Base-by-base conservation (phyloP, 805 yeast species). In the Jamesozyma gamospora region DNA sequence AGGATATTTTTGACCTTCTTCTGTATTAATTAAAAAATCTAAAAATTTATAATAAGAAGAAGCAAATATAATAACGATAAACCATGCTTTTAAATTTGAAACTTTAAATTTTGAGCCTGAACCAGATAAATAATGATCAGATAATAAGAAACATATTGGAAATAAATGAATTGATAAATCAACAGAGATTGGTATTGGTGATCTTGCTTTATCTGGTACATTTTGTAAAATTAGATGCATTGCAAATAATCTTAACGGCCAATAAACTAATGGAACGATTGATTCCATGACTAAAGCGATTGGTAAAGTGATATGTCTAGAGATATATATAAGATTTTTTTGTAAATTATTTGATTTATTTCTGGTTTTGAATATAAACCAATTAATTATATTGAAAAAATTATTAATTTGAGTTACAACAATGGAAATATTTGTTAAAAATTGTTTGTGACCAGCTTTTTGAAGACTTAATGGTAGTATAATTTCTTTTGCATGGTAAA, bases 391-490 rank as follows among this genome's bases (percentile, higher is more conserved):
- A 17, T 72, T 72, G 28, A 69, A 32, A 13, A 51, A 34, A 41
- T 65, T 68, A 43, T 70, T 68, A 33, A 69, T 41, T 9, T 75
- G 47, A 2, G 82, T 70, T 14, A 70, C 51, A 1, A 60, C 51
- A 26, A 79, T 65, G 8, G 81, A 71, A n/a, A 80, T 50, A 52
- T 79, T 81, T 4, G 92, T 82, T 37, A 82, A 64, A 53, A 82
- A 82, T 52, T 82, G 90, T 60, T 70, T 71, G 41, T 74, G 82
- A 2, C 90, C 90, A 1, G 78, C 90, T 17, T 61, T 56, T 2
- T 52, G 63, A 21, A 81, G 57, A 28, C 59, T 63, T 1, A 59
- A 63, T 1, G 87, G 86, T 19, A 82, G 58, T 12, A 52, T 33
- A 11, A 62, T 43, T 12, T 34, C 21, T 4, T 58, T 41, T 27